Percentiles rank a stretch among this genome's conserved stretches.
phyloP scores from a whole-genome alignment of 805 yeast genomes.

The Pichia thaimueangensis region DNA sequence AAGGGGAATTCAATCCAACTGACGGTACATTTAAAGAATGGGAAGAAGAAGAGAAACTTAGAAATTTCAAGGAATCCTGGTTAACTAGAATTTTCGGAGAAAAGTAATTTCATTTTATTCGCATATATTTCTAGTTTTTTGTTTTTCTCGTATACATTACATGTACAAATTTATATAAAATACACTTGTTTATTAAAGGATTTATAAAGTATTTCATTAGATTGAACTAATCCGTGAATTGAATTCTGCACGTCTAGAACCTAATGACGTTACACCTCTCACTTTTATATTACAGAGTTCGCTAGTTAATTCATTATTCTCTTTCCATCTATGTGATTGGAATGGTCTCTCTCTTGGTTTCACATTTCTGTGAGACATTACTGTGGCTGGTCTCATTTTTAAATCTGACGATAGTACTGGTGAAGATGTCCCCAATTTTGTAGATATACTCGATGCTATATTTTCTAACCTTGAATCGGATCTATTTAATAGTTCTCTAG shows the following conservation, averaged over 20 bases:
- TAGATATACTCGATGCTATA: slow-evolving; percentile 10
- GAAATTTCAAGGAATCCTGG: slow-evolving; percentile 34
- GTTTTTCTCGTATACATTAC: not conserved
- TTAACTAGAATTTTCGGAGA: slow-evolving; percentile 38
- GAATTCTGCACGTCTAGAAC: not conserved
- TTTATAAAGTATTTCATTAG: not conserved
- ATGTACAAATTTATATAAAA: not conserved
- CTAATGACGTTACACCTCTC: slow-evolving; percentile 10
- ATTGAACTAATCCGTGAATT: slow-evolving; percentile 8
- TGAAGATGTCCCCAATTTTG: slow-evolving; percentile 12
- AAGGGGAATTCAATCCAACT: slow-evolving; percentile 37
- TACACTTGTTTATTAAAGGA: not conserved
- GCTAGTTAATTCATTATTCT: not conserved
- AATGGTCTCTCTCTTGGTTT: not conserved
- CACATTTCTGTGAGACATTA: slow-evolving; percentile 7
- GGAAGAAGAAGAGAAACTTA: slow-evolving; percentile 35
- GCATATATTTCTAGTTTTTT: not conserved
- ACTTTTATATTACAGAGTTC: not conserved
- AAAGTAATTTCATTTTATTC: slow-evolving; percentile 23
- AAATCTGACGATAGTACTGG: not conserved
- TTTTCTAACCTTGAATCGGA: slow-evolving; percentile 13
- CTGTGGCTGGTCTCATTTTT: slow-evolving; percentile 3
- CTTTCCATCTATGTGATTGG: not conserved
- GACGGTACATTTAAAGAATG: slow-evolving; percentile 42
- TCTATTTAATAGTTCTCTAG: not conserved